Base-by-base conservation (phyloP, 495 filamentous ascomycete genomes). In the Talaromyces wortmannii region DNA sequence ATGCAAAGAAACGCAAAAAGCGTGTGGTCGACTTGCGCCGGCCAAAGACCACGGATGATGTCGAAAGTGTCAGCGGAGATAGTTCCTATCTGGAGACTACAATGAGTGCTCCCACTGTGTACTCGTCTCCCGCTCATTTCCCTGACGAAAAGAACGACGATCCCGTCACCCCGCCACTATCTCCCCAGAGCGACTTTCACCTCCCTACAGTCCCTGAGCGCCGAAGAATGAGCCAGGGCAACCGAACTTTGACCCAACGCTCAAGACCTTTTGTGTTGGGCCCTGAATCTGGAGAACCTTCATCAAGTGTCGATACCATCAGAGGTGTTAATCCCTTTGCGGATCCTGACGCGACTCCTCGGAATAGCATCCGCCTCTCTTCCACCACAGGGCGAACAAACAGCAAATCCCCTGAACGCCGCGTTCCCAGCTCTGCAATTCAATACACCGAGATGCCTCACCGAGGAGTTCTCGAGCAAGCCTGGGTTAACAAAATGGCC, bases 1-100 rank as follows among this genome's bases (percentile, higher is more conserved):
- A 81, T n/a, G 80, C 81, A 30, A 80, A 89, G 31, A 92, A 87
- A 66, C 88, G 90, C 67, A 97, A 96, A 80, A 91, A 83, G 57
- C 82, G 94, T n/a, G 89, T 98, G 31, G 90, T 98, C 55, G 91
- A 97, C 65, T 71, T 98, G 45, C 86, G 92, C 6, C 82, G 80
- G 56, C 78, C 79, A 42, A 83, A 78, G 64, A 68, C 78, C n/a
- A 70, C 72, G 15, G 72, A 74, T 43, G 78, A 81, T 33, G 75
- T 76, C n/a, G 78, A 83, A 57, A 79, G 77, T 52, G 71, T 74
- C 16, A 81, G 78, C 64, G 78, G 76, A 49, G 78, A 78, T 31
- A 76, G 43, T 3, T 53, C 44, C 30, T 62, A 69, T 6, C 61
- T 71, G 18, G 74, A 73, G 31, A 73, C 72, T 45, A 66, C 68